These are phyloP conservation scores for Saccharomycopsis fibuligera DNA, from an alignment of 805 yeast genomes.

Conservation along the genomic window DNA sequence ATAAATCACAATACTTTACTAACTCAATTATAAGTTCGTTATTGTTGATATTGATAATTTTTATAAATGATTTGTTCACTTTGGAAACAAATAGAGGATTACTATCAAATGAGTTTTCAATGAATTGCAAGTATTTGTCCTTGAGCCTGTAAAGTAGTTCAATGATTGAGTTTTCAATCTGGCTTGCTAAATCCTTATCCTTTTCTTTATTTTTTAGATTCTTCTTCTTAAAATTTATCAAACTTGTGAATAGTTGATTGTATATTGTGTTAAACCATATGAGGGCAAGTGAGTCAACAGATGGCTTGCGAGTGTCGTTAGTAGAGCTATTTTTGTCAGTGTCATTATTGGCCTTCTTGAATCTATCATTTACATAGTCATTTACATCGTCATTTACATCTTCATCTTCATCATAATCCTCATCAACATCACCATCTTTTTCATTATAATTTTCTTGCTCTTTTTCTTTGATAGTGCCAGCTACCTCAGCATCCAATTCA, in stretches of 20 bases:
- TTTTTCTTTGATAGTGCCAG: neutral
- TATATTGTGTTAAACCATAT: neutral
- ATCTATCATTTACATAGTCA: neutral
- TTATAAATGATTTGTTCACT: neutral
- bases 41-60: conserved; percentile 8
- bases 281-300: neutral
- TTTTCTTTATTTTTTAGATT: neutral
- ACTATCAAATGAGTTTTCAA: neutral
- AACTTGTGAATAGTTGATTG: neutral
- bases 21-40: conserved; percentile 15
- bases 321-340: neutral
- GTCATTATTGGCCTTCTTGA: neutral
- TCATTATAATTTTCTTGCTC: neutral
- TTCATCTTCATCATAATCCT: neutral
- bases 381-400: neutral
- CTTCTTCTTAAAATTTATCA: neutral
- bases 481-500: neutral
- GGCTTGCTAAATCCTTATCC: neutral
- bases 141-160: neutral
- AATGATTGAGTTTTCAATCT: neutral
- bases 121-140: neutral
- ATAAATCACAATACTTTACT: conserved; percentile 14
- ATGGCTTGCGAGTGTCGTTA: neutral
- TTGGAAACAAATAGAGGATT: neutral
- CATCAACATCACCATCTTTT: neutral